Conservation (phyloP, 2,329 filamentous ascomycete species). For the Trichoderma guizhouense region DNA sequence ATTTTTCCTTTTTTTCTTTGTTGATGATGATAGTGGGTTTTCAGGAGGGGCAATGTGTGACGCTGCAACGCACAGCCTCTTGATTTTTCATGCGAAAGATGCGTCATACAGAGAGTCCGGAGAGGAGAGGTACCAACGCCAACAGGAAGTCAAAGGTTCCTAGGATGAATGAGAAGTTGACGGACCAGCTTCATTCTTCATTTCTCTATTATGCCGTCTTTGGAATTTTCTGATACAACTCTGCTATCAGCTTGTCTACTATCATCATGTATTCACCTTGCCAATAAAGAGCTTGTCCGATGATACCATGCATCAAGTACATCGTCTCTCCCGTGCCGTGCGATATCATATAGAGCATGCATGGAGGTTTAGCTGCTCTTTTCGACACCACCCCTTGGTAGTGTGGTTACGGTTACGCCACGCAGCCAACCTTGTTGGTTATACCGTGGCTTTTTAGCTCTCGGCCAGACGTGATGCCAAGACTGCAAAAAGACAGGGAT, state of each 20-base stretch:
- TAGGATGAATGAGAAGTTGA: neutral
- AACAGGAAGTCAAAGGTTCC: neutral
- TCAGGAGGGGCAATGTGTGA: neutral
- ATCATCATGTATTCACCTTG: neutral
- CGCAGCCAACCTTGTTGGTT: neutral
- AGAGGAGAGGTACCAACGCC: neutral
- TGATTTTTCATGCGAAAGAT: neutral
- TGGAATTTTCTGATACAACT: neutral
- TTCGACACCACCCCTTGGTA: neutral
- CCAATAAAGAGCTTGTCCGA: neutral
- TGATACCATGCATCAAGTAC: neutral
- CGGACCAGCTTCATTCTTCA: neutral
- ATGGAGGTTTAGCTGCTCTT: neutral
- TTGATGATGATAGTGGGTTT: neutral
- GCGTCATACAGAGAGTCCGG: neutral
- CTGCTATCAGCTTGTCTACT: neutral
- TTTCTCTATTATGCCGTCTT: neutral
- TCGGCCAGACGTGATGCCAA: neutral
- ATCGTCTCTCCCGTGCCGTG: neutral
- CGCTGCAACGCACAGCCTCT: neutral
- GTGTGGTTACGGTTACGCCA: neutral
- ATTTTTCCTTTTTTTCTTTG: neutral
- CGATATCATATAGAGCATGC: neutral
- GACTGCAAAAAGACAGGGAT: neutral
- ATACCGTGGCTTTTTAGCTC: neutral